These are phyloP conservation scores for Hyphodiscus sp. DNA, from an alignment of 2,329 filamentous ascomycete species.

Conservation along the genomic window DNA sequence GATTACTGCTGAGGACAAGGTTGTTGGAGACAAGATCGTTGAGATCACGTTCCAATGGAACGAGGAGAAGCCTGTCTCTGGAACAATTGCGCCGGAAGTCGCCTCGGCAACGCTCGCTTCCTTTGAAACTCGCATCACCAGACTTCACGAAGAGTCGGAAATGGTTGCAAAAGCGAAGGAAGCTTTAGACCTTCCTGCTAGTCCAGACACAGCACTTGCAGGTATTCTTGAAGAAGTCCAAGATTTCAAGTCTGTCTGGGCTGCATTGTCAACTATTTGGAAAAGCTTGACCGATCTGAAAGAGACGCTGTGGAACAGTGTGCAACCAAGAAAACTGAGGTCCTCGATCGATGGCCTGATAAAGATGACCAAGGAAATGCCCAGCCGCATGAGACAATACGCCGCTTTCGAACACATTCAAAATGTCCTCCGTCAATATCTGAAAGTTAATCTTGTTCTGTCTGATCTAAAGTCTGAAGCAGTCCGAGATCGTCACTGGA, in stretches of 20 bases:
- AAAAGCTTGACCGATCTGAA: slow-evolving; percentile 88
- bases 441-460: slow-evolving; percentile 86
- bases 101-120: slow-evolving; percentile 74
- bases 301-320: slow-evolving; percentile 89
- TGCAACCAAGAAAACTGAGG: slow-evolving; percentile 89
- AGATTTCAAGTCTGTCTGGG: slow-evolving; percentile 98
- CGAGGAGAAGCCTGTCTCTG: slow-evolving; percentile 93
- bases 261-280: slow-evolving; percentile 92
- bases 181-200: slow-evolving; percentile 80
- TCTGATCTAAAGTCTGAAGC: slow-evolving; percentile 93
- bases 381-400: slow-evolving; percentile 97
- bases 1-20: slow-evolving; percentile 87
- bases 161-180: slow-evolving; percentile 98
- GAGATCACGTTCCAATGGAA: slow-evolving; percentile 87
- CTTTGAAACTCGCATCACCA: slow-evolving; percentile 80
- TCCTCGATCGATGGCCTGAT: slow-evolving; percentile 84
- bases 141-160: slow-evolving; percentile 78
- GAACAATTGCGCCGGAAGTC: slow-evolving; percentile 82
- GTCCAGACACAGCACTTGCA: slow-evolving; percentile 72
- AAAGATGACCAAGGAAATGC: slow-evolving; percentile 99
- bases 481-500: slow-evolving; percentile 93
- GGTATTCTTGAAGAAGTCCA: slow-evolving; percentile 91
- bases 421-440: slow-evolving; percentile 74
- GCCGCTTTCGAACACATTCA: slow-evolving; percentile 99
- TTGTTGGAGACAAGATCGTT: slow-evolving; percentile 80